A percentile compares a stretch with the other conserved stretches of the same genome.
Conservation (phyloP, 805 yeast species). For the Candida odintsovae region DNA sequence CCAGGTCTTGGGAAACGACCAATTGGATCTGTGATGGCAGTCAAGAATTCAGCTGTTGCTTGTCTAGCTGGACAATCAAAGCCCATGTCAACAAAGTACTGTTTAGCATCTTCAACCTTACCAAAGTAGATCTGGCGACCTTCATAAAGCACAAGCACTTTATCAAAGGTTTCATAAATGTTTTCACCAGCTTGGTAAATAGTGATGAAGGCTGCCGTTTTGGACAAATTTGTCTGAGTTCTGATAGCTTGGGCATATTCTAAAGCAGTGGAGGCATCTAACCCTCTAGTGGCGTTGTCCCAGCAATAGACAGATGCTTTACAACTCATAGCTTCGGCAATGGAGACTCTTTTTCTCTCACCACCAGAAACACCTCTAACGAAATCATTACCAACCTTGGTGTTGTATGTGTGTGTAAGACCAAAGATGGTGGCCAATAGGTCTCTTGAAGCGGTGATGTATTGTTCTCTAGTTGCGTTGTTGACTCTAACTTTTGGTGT, state of each 20-base stretch:
- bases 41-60: conserved; percentile 66
- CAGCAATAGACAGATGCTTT: conserved; percentile 63
- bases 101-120: conserved; percentile 44
- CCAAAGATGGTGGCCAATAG: conserved; percentile 52
- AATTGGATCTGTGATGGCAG: conserved; percentile 64
- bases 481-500: conserved; percentile 54
- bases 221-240: conserved; percentile 48
- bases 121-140: conserved; percentile 67
- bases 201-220: conserved; percentile 58
- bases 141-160: conserved; percentile 51
- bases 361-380: conserved; percentile 81
- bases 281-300: conserved; percentile 84
- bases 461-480: conserved; percentile 40
- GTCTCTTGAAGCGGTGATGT: conserved; percentile 41
- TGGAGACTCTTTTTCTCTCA: conserved; percentile 79
- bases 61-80: conserved; percentile 58
- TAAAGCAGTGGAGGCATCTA: conserved; percentile 79
- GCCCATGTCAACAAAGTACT: conserved; percentile 61
- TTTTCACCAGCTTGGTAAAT: conserved; percentile 67
- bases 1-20: conserved; percentile 50
- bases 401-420: conserved; percentile 50
- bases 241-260: conserved; percentile 67
- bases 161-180: conserved; percentile 58
- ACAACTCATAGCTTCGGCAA: conserved; percentile 68
- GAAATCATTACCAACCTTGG: conserved; percentile 56